phyloP scores from a whole-genome alignment of 805 yeast genomes.

The Starmerella khaoyaiensis region DNA sequence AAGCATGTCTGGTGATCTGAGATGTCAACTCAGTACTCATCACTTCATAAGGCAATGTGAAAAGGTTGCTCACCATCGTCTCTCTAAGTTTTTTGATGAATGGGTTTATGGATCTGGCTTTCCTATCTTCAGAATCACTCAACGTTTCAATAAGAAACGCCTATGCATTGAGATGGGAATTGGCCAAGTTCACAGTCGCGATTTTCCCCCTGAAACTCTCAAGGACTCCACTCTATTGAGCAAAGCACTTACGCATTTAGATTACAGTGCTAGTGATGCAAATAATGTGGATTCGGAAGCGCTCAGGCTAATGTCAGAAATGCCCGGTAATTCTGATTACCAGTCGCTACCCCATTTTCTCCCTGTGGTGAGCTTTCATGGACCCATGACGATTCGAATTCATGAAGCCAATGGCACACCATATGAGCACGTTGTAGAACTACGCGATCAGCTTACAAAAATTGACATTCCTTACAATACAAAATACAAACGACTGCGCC shows the following conservation, averaged over 20 bases:
- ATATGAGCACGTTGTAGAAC: slow-evolving; percentile 88
- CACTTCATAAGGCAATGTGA: slow-evolving; percentile 94
- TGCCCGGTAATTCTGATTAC: slow-evolving; percentile 1
- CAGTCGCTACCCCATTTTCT: slow-evolving; percentile 5
- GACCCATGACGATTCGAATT: slow-evolving; percentile 92
- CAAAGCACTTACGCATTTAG: slow-evolving; percentile 28
- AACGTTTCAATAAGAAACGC: slow-evolving; percentile 82
- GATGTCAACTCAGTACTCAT: slow-evolving; percentile 58
- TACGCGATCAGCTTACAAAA: slow-evolving; percentile 73
- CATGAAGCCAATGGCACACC: slow-evolving; percentile 99
- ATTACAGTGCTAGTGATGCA: slow-evolving; percentile 23
- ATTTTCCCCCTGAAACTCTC: slow-evolving; percentile 25
- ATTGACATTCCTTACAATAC: slow-evolving; percentile 92
- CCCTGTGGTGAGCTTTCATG: slow-evolving; percentile 33
- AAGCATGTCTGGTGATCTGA: slow-evolving; percentile 88
- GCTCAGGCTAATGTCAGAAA: slow-evolving; percentile 1
- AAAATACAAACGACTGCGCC: slow-evolving; percentile 70
- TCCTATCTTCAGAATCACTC: slow-evolving; percentile 80
- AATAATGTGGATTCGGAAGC: slow-evolving; percentile 1
- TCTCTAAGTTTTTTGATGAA: slow-evolving; percentile 75
- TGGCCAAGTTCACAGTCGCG: slow-evolving; percentile 61
- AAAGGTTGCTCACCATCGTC: slow-evolving; percentile 73
- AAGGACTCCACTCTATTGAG: slow-evolving; percentile 29
- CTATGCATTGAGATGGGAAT: slow-evolving; percentile 91
- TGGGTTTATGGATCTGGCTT: slow-evolving; percentile 88